phyloP scores from a whole-genome alignment of 306 rosid species.

The peach (Prunus persica) region Prunus_persica_NCBIv2 NC_034013.1:5891001-5891500 shows the following conservation, averaged over 20 bases:
- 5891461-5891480: background rate
- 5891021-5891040: slow-evolving; percentile 58
- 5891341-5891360: background rate
- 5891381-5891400: background rate
- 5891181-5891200: background rate
- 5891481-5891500: background rate
- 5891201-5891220: background rate
- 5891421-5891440: background rate
- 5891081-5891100: slow-evolving; percentile 60
- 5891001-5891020: slow-evolving; percentile 75
- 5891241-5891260: background rate
- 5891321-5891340: background rate
- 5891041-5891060: slow-evolving; percentile 63
- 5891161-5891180: background rate
- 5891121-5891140: background rate
- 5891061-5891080: slow-evolving; percentile 83
- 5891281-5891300: background rate
- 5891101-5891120: slow-evolving; percentile 17
- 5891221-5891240: background rate
- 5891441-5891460: background rate
- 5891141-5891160: background rate
- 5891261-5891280: background rate
- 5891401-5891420: background rate
- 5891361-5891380: background rate
- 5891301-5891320: background rate